Base-by-base conservation (phyloP, 228 moss, liverwort and hornwort species). In the Sphagnum magellanicum region DNA sequence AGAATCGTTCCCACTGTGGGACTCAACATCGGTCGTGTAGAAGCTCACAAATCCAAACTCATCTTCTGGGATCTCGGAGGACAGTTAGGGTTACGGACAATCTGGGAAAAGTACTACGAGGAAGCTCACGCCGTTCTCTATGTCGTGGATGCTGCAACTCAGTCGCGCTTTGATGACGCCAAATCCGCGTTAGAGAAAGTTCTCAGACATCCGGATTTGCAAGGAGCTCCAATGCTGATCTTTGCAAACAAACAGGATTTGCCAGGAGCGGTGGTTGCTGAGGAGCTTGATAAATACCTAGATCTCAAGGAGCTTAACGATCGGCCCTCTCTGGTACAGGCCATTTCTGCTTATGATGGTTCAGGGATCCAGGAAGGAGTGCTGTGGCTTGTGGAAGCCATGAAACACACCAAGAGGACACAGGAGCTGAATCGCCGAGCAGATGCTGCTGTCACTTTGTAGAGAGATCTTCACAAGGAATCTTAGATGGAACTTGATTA, bases 51-150 rank as follows among this genome's bases (percentile, higher is more conserved):
- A 73, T 74, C 98, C 60, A 98, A 94, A 83, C 90, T 98, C 60
- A 94, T 94, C 66, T 98, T 98, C 71, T 98, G 98, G 98, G 98
- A 98, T 76, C 84, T 98, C 77, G 98, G 98, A 46, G 98, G 98
- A 6, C 98, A 98, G 89, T 87, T 92, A 73, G 94, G 98, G 72
- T 79, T 98, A 76, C 86, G 94, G 61, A 92, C 83, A 5, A 98
- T 98, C 8, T 98, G 94, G 98, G 98, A 98, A 84, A 98, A 98
- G 71, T 98, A 98, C 79, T 98, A 93, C 76, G 97, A 93, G 52
- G 97, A 98, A 66, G 97, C 97, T 73, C 91, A 98, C 78, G 98
- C 94, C n/a, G 85, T 98, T 51, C 83, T 98, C 10, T 94, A 87
- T 68, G 98, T 94, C 53, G 94, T 98, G 67, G 98, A 98, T 74